These are phyloP conservation scores for Kodamaea hsintzibuensis DNA, from an alignment of 805 yeast genomes.

Conservation along the genomic window DNA sequence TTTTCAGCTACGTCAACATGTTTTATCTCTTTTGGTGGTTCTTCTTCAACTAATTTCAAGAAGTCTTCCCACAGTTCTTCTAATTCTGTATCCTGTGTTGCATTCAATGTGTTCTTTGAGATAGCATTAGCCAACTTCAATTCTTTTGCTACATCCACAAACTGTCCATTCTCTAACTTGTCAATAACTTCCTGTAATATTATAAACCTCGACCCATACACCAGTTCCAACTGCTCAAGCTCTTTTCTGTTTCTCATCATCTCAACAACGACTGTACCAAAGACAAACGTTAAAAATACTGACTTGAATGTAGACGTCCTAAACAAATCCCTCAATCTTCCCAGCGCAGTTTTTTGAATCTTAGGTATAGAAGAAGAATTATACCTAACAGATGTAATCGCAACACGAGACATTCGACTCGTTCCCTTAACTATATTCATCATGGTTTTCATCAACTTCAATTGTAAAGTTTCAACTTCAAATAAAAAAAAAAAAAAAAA, in stretches of 20 bases:
- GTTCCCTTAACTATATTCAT: neutral
- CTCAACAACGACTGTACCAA: constrained; percentile 50
- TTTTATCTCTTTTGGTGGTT: neutral
- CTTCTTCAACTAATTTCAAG: constrained; percentile 23
- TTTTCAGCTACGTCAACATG: neutral
- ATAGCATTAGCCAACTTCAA: constrained; percentile 43
- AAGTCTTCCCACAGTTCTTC: constrained; percentile 41
- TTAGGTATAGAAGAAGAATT: constrained; percentile 7
- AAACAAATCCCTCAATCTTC: constrained; percentile 26
- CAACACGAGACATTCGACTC: neutral
- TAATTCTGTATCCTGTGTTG: constrained; percentile 37
- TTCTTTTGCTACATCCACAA: constrained; percentile 44
- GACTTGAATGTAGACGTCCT: constrained; percentile 39
- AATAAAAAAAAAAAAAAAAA: neutral
- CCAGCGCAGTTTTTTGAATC: neutral
- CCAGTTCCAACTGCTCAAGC: constrained; percentile 41
- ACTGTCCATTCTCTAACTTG: constrained; percentile 32
- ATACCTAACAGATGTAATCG: neutral
- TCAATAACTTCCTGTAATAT: constrained; percentile 32
- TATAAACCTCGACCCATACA: constrained; percentile 36
- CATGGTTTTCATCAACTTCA: neutral
- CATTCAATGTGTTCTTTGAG: constrained; percentile 36
- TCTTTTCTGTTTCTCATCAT: constrained; percentile 46
- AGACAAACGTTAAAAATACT: constrained; percentile 35
- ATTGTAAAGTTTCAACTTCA: neutral